Evolutionary conservation across 768 basidiomycete genomes (phyloP), one percentile per base, ranked within the genome.

Genomic region (Mycena alexandri): DNA sequence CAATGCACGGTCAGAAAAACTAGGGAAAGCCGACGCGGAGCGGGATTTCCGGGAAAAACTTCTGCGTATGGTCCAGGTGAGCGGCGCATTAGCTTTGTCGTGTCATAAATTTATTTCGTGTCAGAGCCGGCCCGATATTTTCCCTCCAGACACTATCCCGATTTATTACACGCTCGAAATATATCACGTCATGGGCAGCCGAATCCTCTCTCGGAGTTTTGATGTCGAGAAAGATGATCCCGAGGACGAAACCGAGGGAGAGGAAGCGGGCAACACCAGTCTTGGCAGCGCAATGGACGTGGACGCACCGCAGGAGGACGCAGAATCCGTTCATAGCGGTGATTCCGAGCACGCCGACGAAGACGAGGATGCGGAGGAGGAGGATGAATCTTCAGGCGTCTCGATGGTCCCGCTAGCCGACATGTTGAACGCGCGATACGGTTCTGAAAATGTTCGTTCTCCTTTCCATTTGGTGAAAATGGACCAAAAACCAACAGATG

Each of bases 401-500:
- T 89, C 93, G 3, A 96, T 99, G 95, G 93, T 98, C 5, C 96
- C 97, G 0, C 89, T 99, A 82, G 98, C 98, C 4, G 98, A 99
- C 78, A 89, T 99, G 82, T 81, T 99, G 54, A 99, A 99, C 74
- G 98, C 97, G 13, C 87, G 90, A 59, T 93, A 89, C 76, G 90
- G 88, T 10, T 86, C 86, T 43, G 92, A 95, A 76, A 99, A 98
- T 69, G 96, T 95, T 73, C 68, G 90, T 25, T 3, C 42, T 38
- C 19, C 61, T 43, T 46, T 57, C 60, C 52, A 22, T 44, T 65
- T 22, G 68, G 17, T 47, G 42, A n/a, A n/a, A n/a, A 38, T 38
- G 61, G 46, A 63, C 54, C 14, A 41, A 44, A 57, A 57, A 64
- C 63, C 29, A 63, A 55, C 34, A 25, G 6, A 61, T 44, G 63